A percentile compares a stretch with the other conserved stretches of the same genome.
Evolutionary conservation across 2,329 filamentous ascomycete species (phyloP).

Genomic region (Fusarium fracticaudum): DNA sequence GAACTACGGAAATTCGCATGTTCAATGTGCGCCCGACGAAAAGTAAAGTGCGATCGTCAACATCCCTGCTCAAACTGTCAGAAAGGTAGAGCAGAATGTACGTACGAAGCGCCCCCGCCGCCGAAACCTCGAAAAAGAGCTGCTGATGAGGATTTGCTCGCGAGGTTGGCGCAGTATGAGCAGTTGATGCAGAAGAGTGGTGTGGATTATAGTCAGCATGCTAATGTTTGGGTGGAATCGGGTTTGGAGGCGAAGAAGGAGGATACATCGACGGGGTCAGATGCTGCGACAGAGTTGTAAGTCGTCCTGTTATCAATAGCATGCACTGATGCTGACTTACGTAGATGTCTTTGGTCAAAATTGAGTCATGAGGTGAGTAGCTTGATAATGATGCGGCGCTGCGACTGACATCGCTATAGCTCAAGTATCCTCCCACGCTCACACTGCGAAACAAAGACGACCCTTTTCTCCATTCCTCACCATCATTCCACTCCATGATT

Average conservation of each 20-base stretch:
- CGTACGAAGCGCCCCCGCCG: conserved; percentile 32
- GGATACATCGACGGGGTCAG: not conserved
- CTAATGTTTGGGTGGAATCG: conserved; percentile 41
- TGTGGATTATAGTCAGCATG: conserved; percentile 32
- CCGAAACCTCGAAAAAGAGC: conserved; percentile 42
- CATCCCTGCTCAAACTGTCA: conserved; percentile 56
- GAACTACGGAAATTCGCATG: conserved; percentile 30
- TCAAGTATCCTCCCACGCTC: conserved; percentile 39
- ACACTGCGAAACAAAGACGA: conserved; percentile 37
- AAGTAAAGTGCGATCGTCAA: conserved; percentile 50
- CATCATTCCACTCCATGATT: conserved; percentile 11
- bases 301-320: rapidly evolving
- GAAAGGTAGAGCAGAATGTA: conserved; percentile 46
- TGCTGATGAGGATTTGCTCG: conserved; percentile 41
- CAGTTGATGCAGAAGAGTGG: conserved; percentile 41
- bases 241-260: conserved; percentile 6
- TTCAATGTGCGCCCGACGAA: conserved; percentile 32
- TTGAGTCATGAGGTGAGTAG: conserved; percentile 25
- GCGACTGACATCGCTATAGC: conserved; percentile 16
- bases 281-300: conserved; percentile 6
- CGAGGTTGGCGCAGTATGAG: conserved; percentile 41
- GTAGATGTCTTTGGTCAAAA: conserved; percentile 36
- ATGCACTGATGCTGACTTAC: rapidly evolving
- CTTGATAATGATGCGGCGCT: rapidly evolving
- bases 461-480: conserved; percentile 11